Percentiles rank a stretch among this genome's conserved stretches.
phyloP scores from a whole-genome alignment of 192 early-diverging fungal species.

The Linnemannia exigua region DNA sequence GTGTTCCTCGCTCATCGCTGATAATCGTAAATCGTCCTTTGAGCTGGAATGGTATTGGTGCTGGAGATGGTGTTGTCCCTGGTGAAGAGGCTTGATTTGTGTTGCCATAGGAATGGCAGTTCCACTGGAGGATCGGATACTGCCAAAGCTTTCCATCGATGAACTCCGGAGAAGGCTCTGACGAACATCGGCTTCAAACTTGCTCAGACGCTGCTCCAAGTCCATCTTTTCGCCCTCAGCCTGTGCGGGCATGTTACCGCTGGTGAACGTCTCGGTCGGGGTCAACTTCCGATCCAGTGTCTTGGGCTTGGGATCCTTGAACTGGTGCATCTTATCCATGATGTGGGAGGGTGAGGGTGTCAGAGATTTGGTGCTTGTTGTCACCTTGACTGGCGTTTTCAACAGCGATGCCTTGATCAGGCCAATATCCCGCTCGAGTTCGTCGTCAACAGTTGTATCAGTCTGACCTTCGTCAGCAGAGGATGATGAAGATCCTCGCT shows the following conservation, averaged over 20 bases:
- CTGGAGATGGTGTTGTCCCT: constrained; percentile 10
- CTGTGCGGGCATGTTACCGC: constrained; percentile 19
- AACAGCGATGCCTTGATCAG: constrained; percentile 28
- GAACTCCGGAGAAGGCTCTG: constrained; percentile 34
- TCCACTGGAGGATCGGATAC: constrained; percentile 42
- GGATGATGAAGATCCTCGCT: constrained; percentile 39
- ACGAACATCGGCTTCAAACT: constrained; percentile 53
- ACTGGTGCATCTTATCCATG: constrained; percentile 18
- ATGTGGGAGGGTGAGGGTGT: constrained; percentile 30
- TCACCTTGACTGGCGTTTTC: constrained; percentile 11
- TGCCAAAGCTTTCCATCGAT: constrained; percentile 48
- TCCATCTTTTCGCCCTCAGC: constrained; percentile 38
- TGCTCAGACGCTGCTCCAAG: constrained; percentile 43
- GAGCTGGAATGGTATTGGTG: constrained; percentile 27
- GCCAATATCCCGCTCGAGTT: constrained; percentile 37
- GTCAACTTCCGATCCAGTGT: constrained; percentile 37
- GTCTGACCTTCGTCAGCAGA: constrained; percentile 47
- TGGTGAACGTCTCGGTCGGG: constrained; percentile 46
- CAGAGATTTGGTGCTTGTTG: constrained; percentile 1
- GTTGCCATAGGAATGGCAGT: constrained; percentile 37
- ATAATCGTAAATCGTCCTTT: constrained; percentile 34
- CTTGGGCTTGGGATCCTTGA: constrained; percentile 26
- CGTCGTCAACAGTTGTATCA: constrained; percentile 42
- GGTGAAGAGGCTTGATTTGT: constrained; percentile 27
- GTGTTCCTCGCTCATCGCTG: constrained; percentile 36